Percentiles rank a stretch among this genome's conserved stretches.
These are phyloP conservation scores for Colletotrichum sp. DNA, from an alignment of 2,329 filamentous ascomycete species.

Conservation along the genomic window DNA sequence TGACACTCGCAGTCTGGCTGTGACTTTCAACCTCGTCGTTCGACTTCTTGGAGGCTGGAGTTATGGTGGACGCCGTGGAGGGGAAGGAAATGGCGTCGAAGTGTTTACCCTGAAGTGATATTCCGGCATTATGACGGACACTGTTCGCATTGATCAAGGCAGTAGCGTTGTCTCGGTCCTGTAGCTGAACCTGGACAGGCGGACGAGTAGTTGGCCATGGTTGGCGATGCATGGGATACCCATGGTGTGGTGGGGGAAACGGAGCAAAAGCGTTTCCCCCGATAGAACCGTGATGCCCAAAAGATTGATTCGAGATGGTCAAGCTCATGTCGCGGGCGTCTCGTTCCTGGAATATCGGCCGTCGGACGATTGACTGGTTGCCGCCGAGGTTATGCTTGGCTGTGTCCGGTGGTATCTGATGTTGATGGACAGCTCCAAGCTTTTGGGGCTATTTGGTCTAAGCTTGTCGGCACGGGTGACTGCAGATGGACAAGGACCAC, in stretches of 20 bases:
- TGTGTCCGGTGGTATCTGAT: not conserved
- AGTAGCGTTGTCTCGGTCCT: not conserved
- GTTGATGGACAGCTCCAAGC: not conserved
- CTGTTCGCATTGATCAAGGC: not conserved
- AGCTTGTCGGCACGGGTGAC: not conserved
- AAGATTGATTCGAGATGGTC: slow-evolving; percentile 14
- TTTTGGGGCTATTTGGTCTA: not conserved
- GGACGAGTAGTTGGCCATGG: slow-evolving; percentile 14
- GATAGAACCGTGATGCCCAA: slow-evolving; percentile 15
- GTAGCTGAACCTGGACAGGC: not conserved
- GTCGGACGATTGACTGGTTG: not conserved
- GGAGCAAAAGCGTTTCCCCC: slow-evolving; percentile 6
- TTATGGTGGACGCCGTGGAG: not conserved
- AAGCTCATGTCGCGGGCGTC: slow-evolving; percentile 13
- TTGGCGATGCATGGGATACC: slow-evolving; percentile 16
- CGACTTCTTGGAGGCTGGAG: not conserved
- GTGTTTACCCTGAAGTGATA: not conserved
- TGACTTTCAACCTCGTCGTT: not conserved
- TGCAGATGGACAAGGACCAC: not conserved
- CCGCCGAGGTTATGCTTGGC: not conserved
- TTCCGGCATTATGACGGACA: not conserved
- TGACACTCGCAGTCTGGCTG: not conserved
- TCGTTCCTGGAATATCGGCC: not conserved
- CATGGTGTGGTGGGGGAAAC: slow-evolving; percentile 14
- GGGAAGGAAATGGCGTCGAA: not conserved